Evolutionary conservation across 164 flowering plant species (phyloP).

Genomic region (Aristolochia contorta): DNA sequence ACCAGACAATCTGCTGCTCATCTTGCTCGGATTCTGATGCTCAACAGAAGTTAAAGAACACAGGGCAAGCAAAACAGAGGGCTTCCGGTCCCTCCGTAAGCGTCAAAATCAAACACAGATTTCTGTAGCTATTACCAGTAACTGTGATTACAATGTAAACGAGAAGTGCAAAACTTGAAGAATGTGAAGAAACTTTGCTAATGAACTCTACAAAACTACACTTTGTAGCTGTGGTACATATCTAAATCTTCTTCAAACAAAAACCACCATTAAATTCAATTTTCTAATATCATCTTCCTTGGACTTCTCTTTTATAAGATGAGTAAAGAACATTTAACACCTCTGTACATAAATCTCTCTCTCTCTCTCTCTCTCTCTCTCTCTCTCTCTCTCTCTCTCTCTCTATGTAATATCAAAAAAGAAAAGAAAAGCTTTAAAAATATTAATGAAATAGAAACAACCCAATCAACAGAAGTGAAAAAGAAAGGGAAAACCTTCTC

Average conservation of each 20-base stretch:
- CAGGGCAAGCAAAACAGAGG: no score
- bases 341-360: slow-evolving; percentile 24
- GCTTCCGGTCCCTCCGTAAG: no score
- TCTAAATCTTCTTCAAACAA: slow-evolving; percentile 8
- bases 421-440: slow-evolving; percentile 13
- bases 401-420: no score
- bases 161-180: neutral
- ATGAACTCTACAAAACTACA: no score
- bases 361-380: no score
- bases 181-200: slow-evolving; percentile 12
- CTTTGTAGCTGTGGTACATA: neutral
- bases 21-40: no score
- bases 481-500: slow-evolving; percentile 1
- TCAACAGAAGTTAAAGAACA: no score
- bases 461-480: slow-evolving; percentile 12
- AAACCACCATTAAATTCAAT: slow-evolving; percentile 6
- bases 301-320: slow-evolving; percentile 5
- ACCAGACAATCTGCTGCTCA: no score
- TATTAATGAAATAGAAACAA: slow-evolving; percentile 12
- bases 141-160: no score
- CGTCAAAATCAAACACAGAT: no score
- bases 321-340: slow-evolving; percentile 8
- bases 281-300: slow-evolving; percentile 10
- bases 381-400: slow-evolving; percentile 4
- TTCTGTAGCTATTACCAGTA: no score